phyloP scores from a whole-genome alignment of 2,329 filamentous ascomycete genomes.

The Paracoccidioides brasiliensis region DNA sequence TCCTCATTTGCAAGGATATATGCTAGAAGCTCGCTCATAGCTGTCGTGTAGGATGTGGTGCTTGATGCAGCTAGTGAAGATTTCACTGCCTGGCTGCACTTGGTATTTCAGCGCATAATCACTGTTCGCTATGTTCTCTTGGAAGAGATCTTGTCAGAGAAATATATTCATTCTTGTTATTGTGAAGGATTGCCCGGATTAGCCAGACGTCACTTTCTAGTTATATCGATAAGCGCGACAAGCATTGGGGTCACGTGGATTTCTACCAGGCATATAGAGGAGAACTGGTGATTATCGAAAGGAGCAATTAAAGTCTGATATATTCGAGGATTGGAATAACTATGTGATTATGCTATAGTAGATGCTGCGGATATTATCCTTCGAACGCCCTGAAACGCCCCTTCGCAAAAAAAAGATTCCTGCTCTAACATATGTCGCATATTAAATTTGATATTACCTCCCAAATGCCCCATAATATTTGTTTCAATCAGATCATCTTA shows the following conservation, averaged over 20 bases:
- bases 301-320: background rate
- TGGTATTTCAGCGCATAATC: background rate
- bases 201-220: no score
- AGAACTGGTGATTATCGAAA: background rate
- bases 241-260: background rate
- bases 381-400: background rate
- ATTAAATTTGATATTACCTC: background rate
- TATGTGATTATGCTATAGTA: conserved; percentile 1
- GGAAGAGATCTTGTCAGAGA: no score
- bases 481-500: background rate
- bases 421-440: background rate
- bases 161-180: background rate
- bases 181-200: background rate
- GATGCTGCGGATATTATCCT: background rate
- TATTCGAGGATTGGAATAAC: background rate
- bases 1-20: conserved; percentile 50
- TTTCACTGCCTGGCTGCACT: background rate
- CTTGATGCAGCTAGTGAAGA: background rate
- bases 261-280: background rate
- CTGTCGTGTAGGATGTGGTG: background rate
- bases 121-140: background rate
- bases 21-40: conserved; percentile 49
- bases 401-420: background rate
- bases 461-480: background rate
- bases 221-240: background rate